Conservation (phyloP, 495 filamentous ascomycete genomes). For the Penicillium coprophilum region DNA sequence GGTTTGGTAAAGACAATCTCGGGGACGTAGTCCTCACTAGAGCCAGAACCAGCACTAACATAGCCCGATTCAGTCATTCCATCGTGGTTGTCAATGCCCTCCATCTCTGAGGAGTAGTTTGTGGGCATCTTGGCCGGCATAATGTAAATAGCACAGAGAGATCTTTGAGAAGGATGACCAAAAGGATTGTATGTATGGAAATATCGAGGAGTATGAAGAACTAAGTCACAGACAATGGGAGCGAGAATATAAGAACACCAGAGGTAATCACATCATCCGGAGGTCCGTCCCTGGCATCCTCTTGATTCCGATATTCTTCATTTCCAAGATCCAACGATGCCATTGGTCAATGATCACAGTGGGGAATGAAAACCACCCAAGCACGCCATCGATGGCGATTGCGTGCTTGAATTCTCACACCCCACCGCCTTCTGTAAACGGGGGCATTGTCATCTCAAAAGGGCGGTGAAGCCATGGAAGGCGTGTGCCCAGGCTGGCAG, state of each 20-base stretch:
- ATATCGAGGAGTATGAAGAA: slow-evolving; percentile 12
- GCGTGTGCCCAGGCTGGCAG: background rate
- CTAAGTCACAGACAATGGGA: slow-evolving; percentile 26
- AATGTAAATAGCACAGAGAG: slow-evolving; percentile 15
- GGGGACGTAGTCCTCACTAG: slow-evolving; percentile 64
- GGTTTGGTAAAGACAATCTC: slow-evolving; percentile 83
- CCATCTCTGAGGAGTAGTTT: slow-evolving; percentile 42
- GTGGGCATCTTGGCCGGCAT: slow-evolving; percentile 46
- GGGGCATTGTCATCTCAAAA: background rate
- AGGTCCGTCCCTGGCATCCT: slow-evolving; percentile 26
- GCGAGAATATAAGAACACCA: slow-evolving; percentile 33
- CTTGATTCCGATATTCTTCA: slow-evolving; percentile 22
- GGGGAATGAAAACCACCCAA: slow-evolving; percentile 14
- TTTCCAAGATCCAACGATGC: background rate
- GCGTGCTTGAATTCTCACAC: background rate
- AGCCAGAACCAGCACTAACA: slow-evolving; percentile 67
- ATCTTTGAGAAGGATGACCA: slow-evolving; percentile 3
- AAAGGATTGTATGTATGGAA: slow-evolving; percentile 11
- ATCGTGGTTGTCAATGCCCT: slow-evolving; percentile 39
- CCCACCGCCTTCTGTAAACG: background rate
- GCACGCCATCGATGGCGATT: slow-evolving; percentile 32
- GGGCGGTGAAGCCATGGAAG: background rate
- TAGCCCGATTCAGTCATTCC: slow-evolving; percentile 78
- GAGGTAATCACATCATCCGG: slow-evolving; percentile 41
- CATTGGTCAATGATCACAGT: background rate